Conservation (phyloP, 805 yeast genomes). For the Wickerhamiella nectarea region DNA sequence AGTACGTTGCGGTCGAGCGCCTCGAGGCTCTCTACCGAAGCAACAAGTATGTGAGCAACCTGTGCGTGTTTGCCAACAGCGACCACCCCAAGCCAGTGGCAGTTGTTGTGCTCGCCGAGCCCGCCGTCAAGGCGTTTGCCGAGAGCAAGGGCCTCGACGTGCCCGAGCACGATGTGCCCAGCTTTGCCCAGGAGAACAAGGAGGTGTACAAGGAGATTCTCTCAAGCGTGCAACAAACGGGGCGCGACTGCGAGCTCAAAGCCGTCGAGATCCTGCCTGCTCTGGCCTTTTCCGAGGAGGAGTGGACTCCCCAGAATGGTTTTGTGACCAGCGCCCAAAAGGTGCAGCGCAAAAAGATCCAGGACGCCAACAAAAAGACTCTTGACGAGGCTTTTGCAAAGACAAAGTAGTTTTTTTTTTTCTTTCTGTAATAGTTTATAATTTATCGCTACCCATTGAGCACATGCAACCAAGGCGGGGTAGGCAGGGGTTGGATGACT, state of each 20-base stretch:
- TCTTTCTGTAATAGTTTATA: too few species aligned
- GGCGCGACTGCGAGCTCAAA: slow-evolving; percentile 60
- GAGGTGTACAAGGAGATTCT: slow-evolving; percentile 42
- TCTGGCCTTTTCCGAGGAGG: slow-evolving; percentile 65
- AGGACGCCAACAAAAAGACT: slow-evolving; percentile 48
- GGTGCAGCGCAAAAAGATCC: slow-evolving; percentile 82
- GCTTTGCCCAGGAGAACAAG: slow-evolving; percentile 37
- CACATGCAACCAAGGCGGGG: too few species aligned
- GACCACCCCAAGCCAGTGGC: slow-evolving; percentile 83
- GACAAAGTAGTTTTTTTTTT: neutral
- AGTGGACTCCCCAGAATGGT: slow-evolving; percentile 97
- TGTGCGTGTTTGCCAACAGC: slow-evolving; percentile 89
- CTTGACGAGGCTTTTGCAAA: slow-evolving; percentile 50
- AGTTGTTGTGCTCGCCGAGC: slow-evolving; percentile 70
- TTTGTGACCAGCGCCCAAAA: slow-evolving; percentile 92
- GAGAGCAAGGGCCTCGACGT: slow-evolving; percentile 36
- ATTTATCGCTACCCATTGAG: too few species aligned
- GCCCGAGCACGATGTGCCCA: slow-evolving; percentile 34
- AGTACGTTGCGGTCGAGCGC: slow-evolving; percentile 92
- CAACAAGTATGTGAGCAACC: slow-evolving; percentile 56
- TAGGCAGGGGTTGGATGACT: too few species aligned
- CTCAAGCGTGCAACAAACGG: slow-evolving; percentile 55
- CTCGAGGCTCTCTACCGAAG: slow-evolving; percentile 85
- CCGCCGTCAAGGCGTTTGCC: slow-evolving; percentile 46
- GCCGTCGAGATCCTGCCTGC: slow-evolving; percentile 81